These are phyloP conservation scores for Arbutus unedo DNA, from an alignment of 148 eudicot species.

Conservation along the genomic window DNA sequence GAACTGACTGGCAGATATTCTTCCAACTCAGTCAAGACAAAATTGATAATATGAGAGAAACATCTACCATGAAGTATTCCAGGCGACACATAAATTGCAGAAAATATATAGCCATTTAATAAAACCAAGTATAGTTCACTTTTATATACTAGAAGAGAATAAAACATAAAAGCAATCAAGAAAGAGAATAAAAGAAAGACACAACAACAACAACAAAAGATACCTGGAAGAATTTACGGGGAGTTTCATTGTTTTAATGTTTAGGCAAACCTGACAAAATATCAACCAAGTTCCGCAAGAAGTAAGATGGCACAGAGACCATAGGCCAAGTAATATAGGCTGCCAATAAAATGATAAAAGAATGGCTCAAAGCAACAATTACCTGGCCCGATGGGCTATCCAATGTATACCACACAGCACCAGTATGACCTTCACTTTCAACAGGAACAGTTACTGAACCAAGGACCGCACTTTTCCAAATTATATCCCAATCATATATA, in stretches of 20 bases:
- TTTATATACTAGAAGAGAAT: not conserved
- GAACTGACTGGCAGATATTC: not conserved
- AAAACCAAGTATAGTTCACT: not conserved
- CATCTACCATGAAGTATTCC: not conserved
- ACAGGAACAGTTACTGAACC: constrained; percentile 73
- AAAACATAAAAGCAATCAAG: not conserved
- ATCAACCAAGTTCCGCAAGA: not conserved
- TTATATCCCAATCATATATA: constrained; percentile 93
- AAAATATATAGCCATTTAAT: not conserved
- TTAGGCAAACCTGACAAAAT: constrained; percentile 73
- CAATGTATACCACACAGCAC: constrained; percentile 74
- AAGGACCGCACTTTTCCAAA: constrained; percentile 89
- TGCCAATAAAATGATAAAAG: not conserved
- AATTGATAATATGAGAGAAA: not conserved
- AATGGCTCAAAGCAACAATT: not conserved
- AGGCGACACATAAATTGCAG: not conserved
- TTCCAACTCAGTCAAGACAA: not conserved
- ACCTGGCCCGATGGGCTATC: constrained; percentile 91
- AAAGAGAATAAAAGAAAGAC: not conserved
- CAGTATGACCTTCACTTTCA: constrained; percentile 73
- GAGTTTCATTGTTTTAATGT: constrained; percentile 53
- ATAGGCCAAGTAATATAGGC: constrained; percentile 12
- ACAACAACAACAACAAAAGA: not conserved
- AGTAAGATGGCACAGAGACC: not conserved
- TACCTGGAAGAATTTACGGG: constrained; percentile 65